Evolutionary conservation across 176 grass and related monocot species (phyloP), one percentile per base, ranked within the genome.

Genomic region (Melocanna baccifera): DNA sequence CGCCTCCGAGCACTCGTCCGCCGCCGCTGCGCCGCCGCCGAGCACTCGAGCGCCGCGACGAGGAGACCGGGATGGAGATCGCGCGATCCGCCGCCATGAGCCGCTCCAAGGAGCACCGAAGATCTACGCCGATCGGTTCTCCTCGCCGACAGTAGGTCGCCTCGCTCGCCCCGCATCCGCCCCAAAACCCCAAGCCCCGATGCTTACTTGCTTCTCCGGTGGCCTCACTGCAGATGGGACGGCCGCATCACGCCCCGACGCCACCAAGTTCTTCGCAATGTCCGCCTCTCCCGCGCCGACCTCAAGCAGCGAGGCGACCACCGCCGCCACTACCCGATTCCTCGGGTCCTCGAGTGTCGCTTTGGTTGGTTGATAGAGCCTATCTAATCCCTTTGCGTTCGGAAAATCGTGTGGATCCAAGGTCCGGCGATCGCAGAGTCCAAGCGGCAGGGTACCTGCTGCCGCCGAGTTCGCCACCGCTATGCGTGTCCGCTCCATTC

Each of bases 401-500:
- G 18, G 9, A 7, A 22, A 62, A 70, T 45, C 69, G 23, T 18
- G 23, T 37, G 37, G 55, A 25, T 62, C 10, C 55, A 90, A 98
- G 96, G 93, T 95, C 2, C 95, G 96, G 96, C 93, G 9, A 89
- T 98, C 71, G 83, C 85, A 4, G 96, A 95, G 81, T 81, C 91
- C 79, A 98, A 90, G 42, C 96, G 95, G 85, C 96, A 98, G 85
- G 96, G 96, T 98, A 64, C 83, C 87, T 98, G 93, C 93, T 13
- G 84, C 95, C 43, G 79, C 36, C 20, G 96, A 98, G 88, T 98
- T 98, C 73, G 80, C 93, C 68, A n/a, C 83, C 52, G 83, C 96
- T 46, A 95, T 98, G 96, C 91, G 94, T 91, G 96, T 90, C 52
- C 29, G 11, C 23, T 32, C 26, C 26, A 12, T 41, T 1, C 4